These are phyloP conservation scores for Colletotrichum zoysiae DNA, from an alignment of 2,329 filamentous ascomycete genomes.

Conservation along the genomic window DNA sequence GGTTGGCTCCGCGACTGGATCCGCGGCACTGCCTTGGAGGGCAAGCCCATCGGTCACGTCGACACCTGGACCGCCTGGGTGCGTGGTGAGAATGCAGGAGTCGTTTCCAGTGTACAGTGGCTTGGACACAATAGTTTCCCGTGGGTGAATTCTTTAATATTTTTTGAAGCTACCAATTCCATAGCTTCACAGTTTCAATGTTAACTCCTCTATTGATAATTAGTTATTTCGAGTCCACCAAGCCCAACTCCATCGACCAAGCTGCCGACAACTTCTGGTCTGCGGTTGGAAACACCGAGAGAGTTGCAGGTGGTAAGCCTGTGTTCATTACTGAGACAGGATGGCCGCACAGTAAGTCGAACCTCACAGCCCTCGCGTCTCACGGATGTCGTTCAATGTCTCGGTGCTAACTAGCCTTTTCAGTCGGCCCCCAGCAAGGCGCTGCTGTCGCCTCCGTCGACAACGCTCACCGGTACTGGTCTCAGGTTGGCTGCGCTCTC, in stretches of 20 bases:
- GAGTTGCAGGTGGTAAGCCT: slow-evolving; percentile 56
- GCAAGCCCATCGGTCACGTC: slow-evolving; percentile 64
- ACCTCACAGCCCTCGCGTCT: background rate
- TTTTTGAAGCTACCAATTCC: no score
- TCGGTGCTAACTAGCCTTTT: background rate
- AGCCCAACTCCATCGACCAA: slow-evolving; percentile 49
- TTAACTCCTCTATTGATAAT: no score
- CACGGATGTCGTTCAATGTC: background rate
- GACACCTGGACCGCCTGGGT: slow-evolving; percentile 69
- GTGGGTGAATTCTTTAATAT: no score
- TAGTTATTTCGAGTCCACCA: slow-evolving; percentile 60
- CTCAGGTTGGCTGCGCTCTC: slow-evolving; percentile 31
- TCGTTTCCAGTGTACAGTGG: slow-evolving; percentile 65
- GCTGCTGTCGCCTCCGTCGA: slow-evolving; percentile 57
- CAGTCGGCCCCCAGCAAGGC: slow-evolving; percentile 57
- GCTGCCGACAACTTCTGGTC: slow-evolving; percentile 59
- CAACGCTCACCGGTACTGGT: slow-evolving; percentile 54
- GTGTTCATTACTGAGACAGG: slow-evolving; percentile 68
- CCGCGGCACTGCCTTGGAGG: slow-evolving; percentile 49
- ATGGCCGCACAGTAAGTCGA: slow-evolving; percentile 60
- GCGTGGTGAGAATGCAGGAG: slow-evolving; percentile 56
- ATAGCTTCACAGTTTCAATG: no score
- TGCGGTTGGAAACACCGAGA: slow-evolving; percentile 50
- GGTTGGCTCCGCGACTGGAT: slow-evolving; percentile 65
- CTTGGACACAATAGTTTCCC: slow-evolving; percentile 67